phyloP scores from a whole-genome alignment of 1,139 yeast genomes.

The Schwanniomyces etchellsii region DNA sequence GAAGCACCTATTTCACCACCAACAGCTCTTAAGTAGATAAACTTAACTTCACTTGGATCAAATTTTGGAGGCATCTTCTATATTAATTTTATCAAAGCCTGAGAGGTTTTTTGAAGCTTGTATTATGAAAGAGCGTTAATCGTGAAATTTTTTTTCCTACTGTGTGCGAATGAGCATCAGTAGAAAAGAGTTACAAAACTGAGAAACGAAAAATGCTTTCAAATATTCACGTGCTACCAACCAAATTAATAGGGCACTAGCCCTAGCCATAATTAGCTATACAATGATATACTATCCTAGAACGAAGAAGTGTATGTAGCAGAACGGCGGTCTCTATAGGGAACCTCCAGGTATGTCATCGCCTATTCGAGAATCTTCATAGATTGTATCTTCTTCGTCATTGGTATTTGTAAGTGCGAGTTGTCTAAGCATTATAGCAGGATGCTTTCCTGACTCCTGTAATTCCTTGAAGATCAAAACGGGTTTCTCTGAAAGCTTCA shows the following conservation, averaged over 20 bases:
- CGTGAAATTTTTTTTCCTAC: slow-evolving; percentile 3
- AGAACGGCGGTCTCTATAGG: slow-evolving; percentile 11
- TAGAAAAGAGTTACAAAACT: too few species aligned
- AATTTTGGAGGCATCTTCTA: slow-evolving; percentile 86
- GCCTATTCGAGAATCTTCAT: slow-evolving; percentile 40
- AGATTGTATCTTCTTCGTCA: slow-evolving; percentile 24
- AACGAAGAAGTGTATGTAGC: too few species aligned
- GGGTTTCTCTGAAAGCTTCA: slow-evolving; percentile 84
- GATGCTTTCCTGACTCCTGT: slow-evolving; percentile 82
- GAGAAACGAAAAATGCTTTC: too few species aligned
- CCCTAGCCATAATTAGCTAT: too few species aligned
- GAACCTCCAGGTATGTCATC: slow-evolving; percentile 55
- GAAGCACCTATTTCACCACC: slow-evolving; percentile 99
- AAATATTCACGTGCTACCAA: too few species aligned
- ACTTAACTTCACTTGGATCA: slow-evolving; percentile 98
- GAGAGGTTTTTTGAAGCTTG: slow-evolving; percentile 3
- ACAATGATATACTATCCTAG: too few species aligned
- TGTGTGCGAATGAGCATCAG: not conserved
- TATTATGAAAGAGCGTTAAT: slow-evolving; percentile 1
- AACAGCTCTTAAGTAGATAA: slow-evolving; percentile 98
- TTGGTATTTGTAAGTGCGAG: slow-evolving; percentile 45
- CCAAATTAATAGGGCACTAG: too few species aligned
- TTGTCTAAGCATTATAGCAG: slow-evolving; percentile 89
- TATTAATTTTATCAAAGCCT: slow-evolving; percentile 9
- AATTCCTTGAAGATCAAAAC: slow-evolving; percentile 83